Base-by-base conservation (phyloP, 2,329 filamentous ascomycete genomes). In the Dissoconium aciculare region DNA sequence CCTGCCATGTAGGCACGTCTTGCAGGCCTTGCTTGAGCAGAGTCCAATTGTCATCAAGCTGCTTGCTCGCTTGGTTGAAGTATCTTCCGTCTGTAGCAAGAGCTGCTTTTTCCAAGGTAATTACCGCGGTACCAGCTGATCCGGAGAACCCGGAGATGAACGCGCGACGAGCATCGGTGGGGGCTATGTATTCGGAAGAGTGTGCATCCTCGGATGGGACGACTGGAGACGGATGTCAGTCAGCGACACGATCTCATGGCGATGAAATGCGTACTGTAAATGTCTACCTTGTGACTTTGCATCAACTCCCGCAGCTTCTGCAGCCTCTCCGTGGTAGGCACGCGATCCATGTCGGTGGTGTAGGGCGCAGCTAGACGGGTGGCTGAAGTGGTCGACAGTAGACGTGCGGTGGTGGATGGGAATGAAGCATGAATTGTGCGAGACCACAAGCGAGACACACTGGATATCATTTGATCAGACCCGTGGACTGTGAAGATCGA, bases 181-280 rank as follows among this genome's bases (percentile, higher is more conserved):
- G 75, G 30, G 89, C 89, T 55, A 94, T 94, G 58, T 98, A 98
- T 62, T 98, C 89, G 44, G 87, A 95, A 45, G 87, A 82, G 55
- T 98, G 89, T 52, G 82, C 87, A 55, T 98, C 89, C 69, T 95
- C 89, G 17, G 87, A 94, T 1, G 89, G 89, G 5, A 95, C 71
- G 51, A 98, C 87, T 95, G 53, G 3, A 23, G 24, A 17, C 19
- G n/a, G 19, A 28, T 5, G 44, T 44, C 39, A 45, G 49, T 63
- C 45, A 67, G 59, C 47, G 41, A 42, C 40, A 39, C 37, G 46
- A 36, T n/a, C n/a, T n/a, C n/a, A n/a, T n/a, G n/a, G n/a, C n/a
- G n/a, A n/a, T n/a, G n/a, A n/a, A n/a, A n/a, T n/a, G n/a, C 44
- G 27, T 74, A 94, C 87, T 78, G 63, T 98, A 98, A 37, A 95